Base-by-base conservation (phyloP, 352 stramenopile genomes). In the Pythium folliculosum region DNA sequence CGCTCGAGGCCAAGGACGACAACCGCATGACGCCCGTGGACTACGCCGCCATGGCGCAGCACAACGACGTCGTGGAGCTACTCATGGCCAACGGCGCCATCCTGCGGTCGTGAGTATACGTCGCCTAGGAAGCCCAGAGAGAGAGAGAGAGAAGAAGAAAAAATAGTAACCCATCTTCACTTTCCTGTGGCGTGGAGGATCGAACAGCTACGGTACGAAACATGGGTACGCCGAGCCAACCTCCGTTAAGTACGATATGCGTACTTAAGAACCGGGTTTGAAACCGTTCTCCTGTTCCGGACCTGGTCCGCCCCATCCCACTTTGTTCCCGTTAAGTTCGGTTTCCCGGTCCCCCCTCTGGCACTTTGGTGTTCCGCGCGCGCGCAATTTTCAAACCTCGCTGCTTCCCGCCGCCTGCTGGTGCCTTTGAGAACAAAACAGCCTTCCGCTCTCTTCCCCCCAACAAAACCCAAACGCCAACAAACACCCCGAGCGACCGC, bases 1-100 rank as follows among this genome's bases (percentile, higher is more conserved):
- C 50, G 19, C 56, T 75, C 40, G 69, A 75, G n/a, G 63, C 58
- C 45, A 75, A 70, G 63, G 69, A 75, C 54, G 60, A 68, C 38
- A 75, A 71, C 69, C 69, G 69, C 57, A 75, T 75, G 69, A 75
- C 69, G 47, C 69, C 69, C 21, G 70, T 75, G 32, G 69, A 75
- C 49, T 75, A 75, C 53, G 69, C 69, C 25, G 69, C 69, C 40
- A 65, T 65, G 50, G 69, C 63, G 21, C 52, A 68, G 32, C 69
- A 75, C 51, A 75, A 62, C 48, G 69, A 75, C 23, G 56, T 67
- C 5, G 69, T 75, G n/a, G 69, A 75, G 57, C 49, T 71, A 53
- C 69, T 75, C 44, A 75, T 75, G 69, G 45, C 58, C 44, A 71
- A 75, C 44, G 69, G 69, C 48, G 69, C 69, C 16, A 69, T 75